Percentiles rank a stretch among this genome's conserved stretches.
These are phyloP conservation scores for Edaphochlamys debaryana DNA, from an alignment of 139 green algal species.

Conservation along the genomic window DNA sequence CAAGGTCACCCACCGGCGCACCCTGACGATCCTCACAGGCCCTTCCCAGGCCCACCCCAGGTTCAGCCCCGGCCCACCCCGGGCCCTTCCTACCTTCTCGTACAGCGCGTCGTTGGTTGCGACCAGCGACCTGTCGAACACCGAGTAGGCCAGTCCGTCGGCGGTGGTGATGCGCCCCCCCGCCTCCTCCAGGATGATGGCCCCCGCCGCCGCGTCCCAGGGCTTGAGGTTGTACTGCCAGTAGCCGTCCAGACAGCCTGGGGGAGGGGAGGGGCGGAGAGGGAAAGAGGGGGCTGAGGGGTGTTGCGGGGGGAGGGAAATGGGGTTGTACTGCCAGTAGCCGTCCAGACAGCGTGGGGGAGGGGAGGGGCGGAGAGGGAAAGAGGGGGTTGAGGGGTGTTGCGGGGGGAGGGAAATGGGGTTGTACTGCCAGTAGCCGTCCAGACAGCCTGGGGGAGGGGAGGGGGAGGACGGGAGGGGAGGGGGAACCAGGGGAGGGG, in stretches of 20 bases:
- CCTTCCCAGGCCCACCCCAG: no score
- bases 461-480: no score
- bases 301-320: no score
- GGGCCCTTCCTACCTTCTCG: conserved; percentile 42
- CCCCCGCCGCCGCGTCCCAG: conserved; percentile 63
- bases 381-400: no score
- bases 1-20: background rate
- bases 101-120: conserved; percentile 64
- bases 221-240: conserved; percentile 71
- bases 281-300: no score
- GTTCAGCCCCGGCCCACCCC: no score
- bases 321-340: conserved; percentile 70
- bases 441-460: conserved; percentile 38
- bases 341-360: conserved; percentile 50
- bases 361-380: background rate
- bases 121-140: conserved; percentile 69
- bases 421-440: conserved; percentile 68
- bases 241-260: conserved; percentile 60
- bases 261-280: background rate
- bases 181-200: conserved; percentile 70
- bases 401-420: no score
- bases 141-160: conserved; percentile 63
- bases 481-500: no score
- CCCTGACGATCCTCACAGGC: no score
- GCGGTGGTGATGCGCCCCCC: conserved; percentile 59